Evolutionary conservation across 495 filamentous ascomycete species (phyloP).

Genomic region (Trichoderma reesei): DNA sequence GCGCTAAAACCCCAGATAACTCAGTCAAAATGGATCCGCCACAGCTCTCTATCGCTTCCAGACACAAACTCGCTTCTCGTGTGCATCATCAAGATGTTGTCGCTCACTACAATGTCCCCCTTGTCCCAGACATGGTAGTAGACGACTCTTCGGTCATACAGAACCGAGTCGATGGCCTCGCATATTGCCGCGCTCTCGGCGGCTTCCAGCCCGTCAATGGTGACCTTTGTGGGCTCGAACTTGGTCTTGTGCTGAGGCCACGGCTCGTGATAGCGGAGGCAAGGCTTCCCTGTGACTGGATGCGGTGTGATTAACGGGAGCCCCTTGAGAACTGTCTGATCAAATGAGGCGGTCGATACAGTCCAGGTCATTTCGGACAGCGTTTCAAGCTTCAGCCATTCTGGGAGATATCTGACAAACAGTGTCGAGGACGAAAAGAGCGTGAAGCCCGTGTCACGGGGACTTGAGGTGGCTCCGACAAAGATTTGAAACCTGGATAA

Average conservation of each 20-base stretch:
- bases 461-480: conserved; percentile 37
- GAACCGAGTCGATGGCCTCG: conserved; percentile 22
- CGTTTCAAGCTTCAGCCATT: conserved; percentile 27
- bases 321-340: conserved; percentile 28
- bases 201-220: conserved; percentile 30
- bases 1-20: neutral
- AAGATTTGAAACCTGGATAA: conserved; percentile 41
- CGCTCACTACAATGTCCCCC: conserved; percentile 46
- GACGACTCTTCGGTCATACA: conserved; percentile 42
- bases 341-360: conserved; percentile 32
- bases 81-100: conserved; percentile 44
- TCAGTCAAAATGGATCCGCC: conserved; percentile 39
- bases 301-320: conserved; percentile 42
- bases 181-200: conserved; percentile 17
- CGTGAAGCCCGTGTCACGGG: conserved; percentile 39
- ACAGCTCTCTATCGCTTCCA: conserved; percentile 37
- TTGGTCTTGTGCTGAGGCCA: conserved; percentile 41
- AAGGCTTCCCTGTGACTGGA: conserved; percentile 32
- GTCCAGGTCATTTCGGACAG: conserved; percentile 34
- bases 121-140: conserved; percentile 40
- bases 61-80: conserved; percentile 38
- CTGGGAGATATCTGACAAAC: conserved; percentile 39
- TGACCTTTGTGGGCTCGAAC: conserved; percentile 37
- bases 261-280: conserved; percentile 45
- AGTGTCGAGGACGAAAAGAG: conserved; percentile 43